Base-by-base conservation (phyloP, 129 eudicot genomes). In the Artemisia argyi region DNA sequence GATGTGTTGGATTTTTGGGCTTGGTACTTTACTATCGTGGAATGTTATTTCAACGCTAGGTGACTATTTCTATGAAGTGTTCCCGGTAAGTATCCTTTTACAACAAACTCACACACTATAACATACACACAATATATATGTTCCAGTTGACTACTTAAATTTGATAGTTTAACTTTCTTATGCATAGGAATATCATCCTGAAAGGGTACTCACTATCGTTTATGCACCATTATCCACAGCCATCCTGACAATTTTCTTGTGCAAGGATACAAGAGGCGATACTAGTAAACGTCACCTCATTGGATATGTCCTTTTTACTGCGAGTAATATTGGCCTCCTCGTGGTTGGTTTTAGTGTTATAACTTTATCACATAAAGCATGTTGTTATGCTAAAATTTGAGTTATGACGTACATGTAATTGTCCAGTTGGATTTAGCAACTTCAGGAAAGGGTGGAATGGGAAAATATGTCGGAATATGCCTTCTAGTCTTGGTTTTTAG, bases 141-240 rank as follows among this genome's bases (percentile, higher is more conserved):
- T 39, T 39, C 9, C 0, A 39, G 46, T 7, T 39, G 46, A 1
- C 46, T 39, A 39, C 10, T 6, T 1, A 39, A 39, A 44, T 64
- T 16, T 39, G 26, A 12, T 64, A 64, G 2, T 7, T 1, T n/a
- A 14, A n/a, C 17, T 24, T 15, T 2, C 7, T 53, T 2, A 48
- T 82, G 15, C 78, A 59, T 32, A 91, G 97, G 47, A 67, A 4
- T 87, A 91, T 68, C 97, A 91, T 78, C 95, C 97, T 28, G 48
- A 83, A n/a, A 81, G 97, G 77, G 95, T 91, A 46, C 95, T 91
- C 42, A 83, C 95, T 30, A 86, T 91, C 14, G 91, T 91, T 24
- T 87, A 87, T 73, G 95, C 83, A 65, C 95, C 95, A 19, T 87
- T 90, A 75, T 87, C 97, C 10, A 65, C 85, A 9, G 91, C 78